Percentiles rank a stretch among this genome's conserved stretches.
Evolutionary conservation across 371 early-diverging fungal genomes (phyloP).

Genomic region (Mucor ambiguus): DNA sequence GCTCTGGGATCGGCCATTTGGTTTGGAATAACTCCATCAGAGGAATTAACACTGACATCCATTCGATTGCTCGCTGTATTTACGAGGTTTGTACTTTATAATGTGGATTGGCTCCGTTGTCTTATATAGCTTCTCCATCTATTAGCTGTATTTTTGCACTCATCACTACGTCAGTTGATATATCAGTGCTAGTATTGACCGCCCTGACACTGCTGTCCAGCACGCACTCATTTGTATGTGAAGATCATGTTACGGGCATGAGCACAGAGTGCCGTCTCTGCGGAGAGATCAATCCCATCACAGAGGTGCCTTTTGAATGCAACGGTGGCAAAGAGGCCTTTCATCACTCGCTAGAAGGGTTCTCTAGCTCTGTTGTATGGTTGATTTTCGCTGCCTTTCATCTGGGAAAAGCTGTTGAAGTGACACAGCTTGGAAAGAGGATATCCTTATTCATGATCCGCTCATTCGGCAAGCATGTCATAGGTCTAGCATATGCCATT

Average conservation of each 20-base stretch:
- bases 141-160: slow-evolving; percentile 62
- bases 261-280: slow-evolving; percentile 60
- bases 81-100: slow-evolving; percentile 30
- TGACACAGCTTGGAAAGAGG: slow-evolving; percentile 60
- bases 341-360: slow-evolving; percentile 58
- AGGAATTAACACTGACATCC: slow-evolving; percentile 48
- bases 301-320: slow-evolving; percentile 45
- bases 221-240: slow-evolving; percentile 64
- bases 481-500: slow-evolving; percentile 67
- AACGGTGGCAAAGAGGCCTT: slow-evolving; percentile 60
- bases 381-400: slow-evolving; percentile 75
- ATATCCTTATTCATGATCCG: slow-evolving; percentile 58
- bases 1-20: slow-evolving; percentile 38
- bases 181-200: slow-evolving; percentile 57
- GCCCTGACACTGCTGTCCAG: slow-evolving; percentile 56
- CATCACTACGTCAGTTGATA: slow-evolving; percentile 58
- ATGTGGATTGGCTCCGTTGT: neutral
- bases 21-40: slow-evolving; percentile 40
- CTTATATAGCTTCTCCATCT: neutral
- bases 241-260: slow-evolving; percentile 46
- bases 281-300: slow-evolving; percentile 36
- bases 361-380: slow-evolving; percentile 67
- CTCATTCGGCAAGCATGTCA: slow-evolving; percentile 54
- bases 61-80: slow-evolving; percentile 51
- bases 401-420: slow-evolving; percentile 67